Evolutionary conservation across 192 early-diverging fungal species (phyloP), one percentile per base, ranked within the genome.

Genomic region (Mortierella claussenii): DNA sequence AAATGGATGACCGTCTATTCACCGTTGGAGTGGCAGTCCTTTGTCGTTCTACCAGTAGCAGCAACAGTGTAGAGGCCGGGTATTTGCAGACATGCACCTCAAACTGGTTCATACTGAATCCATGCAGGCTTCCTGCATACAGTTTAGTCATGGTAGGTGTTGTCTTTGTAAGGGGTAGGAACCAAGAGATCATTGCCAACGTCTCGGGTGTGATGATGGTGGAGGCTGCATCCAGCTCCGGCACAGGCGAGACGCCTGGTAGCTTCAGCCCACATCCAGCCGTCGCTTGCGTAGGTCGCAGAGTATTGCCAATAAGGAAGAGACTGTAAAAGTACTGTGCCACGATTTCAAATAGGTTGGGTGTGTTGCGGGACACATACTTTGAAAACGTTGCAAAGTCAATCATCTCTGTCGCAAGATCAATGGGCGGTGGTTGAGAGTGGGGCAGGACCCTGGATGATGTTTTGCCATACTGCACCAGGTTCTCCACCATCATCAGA

Each of bases 101-200:
- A 43, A 88, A 88, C 21, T 83, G 65, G 52, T 83, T 88, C 86
- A 86, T 88, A 17, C 82, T 82, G 55, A 84, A 88, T 10, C 86
- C 86, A 40, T 88, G 68, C 33, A 53, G 43, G n/a, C 79, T 80
- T 17, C 81, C 80, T n/a, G 70, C 73, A 42, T 85, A 88, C 1
- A 88, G 67, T 0, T 65, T 59, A 11, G 69, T 65, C 78, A 85
- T 69, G 4, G 68, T 54, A 3, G 75, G 80, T 15, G 65, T 43
- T 4, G 80, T 45, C 20, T 53, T 58, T 15, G 40, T 40, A 4
- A 61, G 57, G 3, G 86, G 84, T 3, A 87, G 43, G 45, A 71
- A 71, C 86, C 86, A 87, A 12, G 62, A 79, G 1, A 87, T 18
- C 0, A 85, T 30, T 20, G 79, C 73, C 15, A 75, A 33, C 36